phyloP scores from a whole-genome alignment of 768 basidiomycete genomes.

The Naganishia onofrii region DNA sequence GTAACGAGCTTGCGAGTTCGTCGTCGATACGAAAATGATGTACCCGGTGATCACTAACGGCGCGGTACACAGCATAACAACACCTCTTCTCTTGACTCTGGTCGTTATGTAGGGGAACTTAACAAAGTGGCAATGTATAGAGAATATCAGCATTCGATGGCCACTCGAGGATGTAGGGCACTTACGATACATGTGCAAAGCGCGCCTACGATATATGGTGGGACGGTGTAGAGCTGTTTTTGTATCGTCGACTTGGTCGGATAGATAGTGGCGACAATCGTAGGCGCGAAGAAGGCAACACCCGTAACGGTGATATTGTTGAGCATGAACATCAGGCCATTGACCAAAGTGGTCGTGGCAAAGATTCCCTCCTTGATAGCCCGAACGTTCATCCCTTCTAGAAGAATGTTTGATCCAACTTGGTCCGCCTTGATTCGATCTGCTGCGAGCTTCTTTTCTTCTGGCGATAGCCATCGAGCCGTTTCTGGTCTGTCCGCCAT shows the following conservation, averaged over 20 bases:
- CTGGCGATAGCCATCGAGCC: conserved; percentile 25
- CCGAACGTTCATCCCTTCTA: conserved; percentile 36
- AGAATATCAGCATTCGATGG: not conserved
- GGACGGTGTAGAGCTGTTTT: conserved; percentile 38
- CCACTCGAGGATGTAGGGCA: not conserved
- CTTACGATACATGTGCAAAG: conserved; percentile 31
- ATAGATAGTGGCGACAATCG: conserved; percentile 42
- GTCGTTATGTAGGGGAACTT: conserved; percentile 35
- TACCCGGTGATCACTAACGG: conserved; percentile 33
- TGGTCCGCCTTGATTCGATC: conserved; percentile 40
- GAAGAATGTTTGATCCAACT: conserved; percentile 33
- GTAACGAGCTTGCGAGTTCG: conserved; percentile 26
- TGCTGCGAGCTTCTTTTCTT: conserved; percentile 28
- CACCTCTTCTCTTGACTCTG: conserved; percentile 32
- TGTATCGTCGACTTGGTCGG: conserved; percentile 33
- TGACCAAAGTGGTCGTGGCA: conserved; percentile 30
- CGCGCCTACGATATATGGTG: conserved; percentile 32
- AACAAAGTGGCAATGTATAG: not conserved
- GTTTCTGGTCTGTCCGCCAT: conserved; percentile 24
- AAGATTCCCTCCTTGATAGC: conserved; percentile 27
- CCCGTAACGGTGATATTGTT: conserved; percentile 38
- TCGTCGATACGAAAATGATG: conserved; percentile 30
- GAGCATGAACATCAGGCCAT: conserved; percentile 39
- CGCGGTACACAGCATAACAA: conserved; percentile 31
- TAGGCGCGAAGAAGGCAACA: conserved; percentile 28